Conservation (phyloP, 1,139 yeast species). For the Debaryomyces sp. region DNA sequence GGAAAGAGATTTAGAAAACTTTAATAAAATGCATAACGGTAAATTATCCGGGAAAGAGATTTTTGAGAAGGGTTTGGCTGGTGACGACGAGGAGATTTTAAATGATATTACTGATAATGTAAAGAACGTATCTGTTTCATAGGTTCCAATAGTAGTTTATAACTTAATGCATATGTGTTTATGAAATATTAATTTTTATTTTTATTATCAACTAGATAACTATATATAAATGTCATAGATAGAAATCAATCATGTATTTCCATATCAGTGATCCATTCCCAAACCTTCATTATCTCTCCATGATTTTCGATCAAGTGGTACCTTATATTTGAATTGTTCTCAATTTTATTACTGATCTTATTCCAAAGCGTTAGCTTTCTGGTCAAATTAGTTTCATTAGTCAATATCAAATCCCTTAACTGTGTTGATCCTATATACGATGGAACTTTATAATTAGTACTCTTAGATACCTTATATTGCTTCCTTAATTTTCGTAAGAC, state of each 20-base stretch:
- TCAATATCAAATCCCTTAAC: slow-evolving; percentile 69
- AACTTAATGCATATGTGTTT: slow-evolving; percentile 1
- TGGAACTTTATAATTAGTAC: slow-evolving; percentile 27
- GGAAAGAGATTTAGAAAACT: slow-evolving; percentile 52
- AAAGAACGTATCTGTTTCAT: slow-evolving; percentile 8
- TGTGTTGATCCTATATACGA: slow-evolving; percentile 73
- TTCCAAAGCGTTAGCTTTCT: slow-evolving; percentile 63
- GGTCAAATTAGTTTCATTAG: slow-evolving; percentile 44
- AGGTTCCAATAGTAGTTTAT: background rate
- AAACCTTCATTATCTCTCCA: slow-evolving; percentile 86
- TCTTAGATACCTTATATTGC: slow-evolving; percentile 33
- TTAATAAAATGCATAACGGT: slow-evolving; percentile 64
- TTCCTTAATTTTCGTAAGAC: slow-evolving; percentile 50
- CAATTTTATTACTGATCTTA: slow-evolving; percentile 60
- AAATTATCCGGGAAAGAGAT: slow-evolving; percentile 86
- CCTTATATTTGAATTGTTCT: slow-evolving; percentile 65
- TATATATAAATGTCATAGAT: background rate
- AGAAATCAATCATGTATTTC: slow-evolving; percentile 11
- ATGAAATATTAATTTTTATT: background rate
- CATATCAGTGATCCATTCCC: slow-evolving; percentile 79
- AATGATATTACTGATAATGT: slow-evolving; percentile 29
- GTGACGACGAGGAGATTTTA: slow-evolving; percentile 50
- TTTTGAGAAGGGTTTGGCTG: slow-evolving; percentile 85
- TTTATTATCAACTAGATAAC: slow-evolving; percentile 1
- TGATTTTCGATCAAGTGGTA: slow-evolving; percentile 66